These are phyloP conservation scores for Lepidium africanum DNA, from an alignment of 345 rosid species.

Conservation along the genomic window DNA sequence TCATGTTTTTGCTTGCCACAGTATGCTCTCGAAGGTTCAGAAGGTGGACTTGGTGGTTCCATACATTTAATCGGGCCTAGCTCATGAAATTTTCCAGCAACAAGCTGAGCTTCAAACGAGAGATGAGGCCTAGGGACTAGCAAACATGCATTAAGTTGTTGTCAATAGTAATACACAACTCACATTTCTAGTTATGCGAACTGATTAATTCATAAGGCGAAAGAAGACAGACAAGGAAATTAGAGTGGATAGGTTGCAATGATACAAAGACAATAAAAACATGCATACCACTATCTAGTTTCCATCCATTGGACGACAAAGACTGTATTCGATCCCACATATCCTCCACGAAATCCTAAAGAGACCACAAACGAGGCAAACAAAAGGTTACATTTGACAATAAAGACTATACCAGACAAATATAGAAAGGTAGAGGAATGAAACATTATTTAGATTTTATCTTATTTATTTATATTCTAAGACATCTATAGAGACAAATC, in stretches of 20 bases:
- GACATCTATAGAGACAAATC: neutral
- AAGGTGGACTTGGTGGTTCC: conserved; percentile 61
- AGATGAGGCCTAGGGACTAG: conserved; percentile 96
- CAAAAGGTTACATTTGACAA: neutral
- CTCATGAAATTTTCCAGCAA: conserved; percentile 90
- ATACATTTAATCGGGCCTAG: conserved; percentile 62
- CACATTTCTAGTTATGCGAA: neutral
- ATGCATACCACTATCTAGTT: conserved; percentile 73
- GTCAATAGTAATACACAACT: neutral
- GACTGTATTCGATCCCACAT: conserved; percentile 68
- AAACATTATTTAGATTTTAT: neutral
- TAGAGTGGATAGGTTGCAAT: neutral
- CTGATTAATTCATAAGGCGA: neutral
- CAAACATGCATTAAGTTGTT: neutral
- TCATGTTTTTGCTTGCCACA: conserved; percentile 76
- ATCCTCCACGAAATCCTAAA: conserved; percentile 96
- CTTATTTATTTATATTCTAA: neutral
- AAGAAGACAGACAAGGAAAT: neutral
- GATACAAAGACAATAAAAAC: neutral
- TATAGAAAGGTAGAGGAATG: neutral
- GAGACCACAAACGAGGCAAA: conserved; percentile 10
- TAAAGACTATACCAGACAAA: neutral
- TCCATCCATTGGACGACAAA: conserved; percentile 82
- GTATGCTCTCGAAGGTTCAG: conserved; percentile 38
- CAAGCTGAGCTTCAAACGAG: conserved; percentile 96